These are phyloP conservation scores for Ambrosia hybrid DNA, from an alignment of 140 eudicot genomes.

Conservation along the genomic window DNA sequence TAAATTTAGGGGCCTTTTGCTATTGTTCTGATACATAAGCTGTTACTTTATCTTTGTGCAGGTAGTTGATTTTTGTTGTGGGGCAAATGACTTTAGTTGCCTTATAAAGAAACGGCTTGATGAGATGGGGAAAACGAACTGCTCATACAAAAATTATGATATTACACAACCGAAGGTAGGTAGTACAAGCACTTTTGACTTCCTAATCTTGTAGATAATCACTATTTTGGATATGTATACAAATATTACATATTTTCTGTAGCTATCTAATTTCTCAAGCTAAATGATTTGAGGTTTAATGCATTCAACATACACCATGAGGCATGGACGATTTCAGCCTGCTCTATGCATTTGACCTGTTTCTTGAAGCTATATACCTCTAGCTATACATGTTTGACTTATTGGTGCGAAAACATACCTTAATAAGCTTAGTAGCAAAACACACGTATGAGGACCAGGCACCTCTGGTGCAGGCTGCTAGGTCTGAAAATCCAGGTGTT, in stretches of 20 bases:
- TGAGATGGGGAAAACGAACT: constrained; percentile 52
- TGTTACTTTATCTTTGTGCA: constrained; percentile 25
- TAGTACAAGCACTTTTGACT: background rate
- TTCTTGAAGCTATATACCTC: too few relatives aligned
- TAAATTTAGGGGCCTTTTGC: too few relatives aligned
- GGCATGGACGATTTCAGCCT: too few relatives aligned
- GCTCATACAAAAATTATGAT: constrained; percentile 77
- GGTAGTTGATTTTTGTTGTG: constrained; percentile 97
- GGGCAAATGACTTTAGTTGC: constrained; percentile 89
- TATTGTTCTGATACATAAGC: too few relatives aligned
- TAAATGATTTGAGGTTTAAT: background rate
- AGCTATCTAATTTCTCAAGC: background rate
- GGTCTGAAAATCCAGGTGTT: too few relatives aligned
- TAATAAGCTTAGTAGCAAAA: too few relatives aligned
- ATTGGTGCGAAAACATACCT: too few relatives aligned
- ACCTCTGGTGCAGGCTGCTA: too few relatives aligned
- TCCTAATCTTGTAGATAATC: background rate
- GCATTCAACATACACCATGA: too few relatives aligned
- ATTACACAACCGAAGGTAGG: constrained; percentile 64
- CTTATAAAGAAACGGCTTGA: constrained; percentile 70
- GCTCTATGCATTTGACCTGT: too few relatives aligned
- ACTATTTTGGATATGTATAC: background rate
- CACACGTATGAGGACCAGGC: too few relatives aligned
- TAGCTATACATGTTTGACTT: too few relatives aligned
- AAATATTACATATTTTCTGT: background rate